Evolutionary conservation across 805 yeast species (phyloP).

Genomic region (Candida ulmi): DNA sequence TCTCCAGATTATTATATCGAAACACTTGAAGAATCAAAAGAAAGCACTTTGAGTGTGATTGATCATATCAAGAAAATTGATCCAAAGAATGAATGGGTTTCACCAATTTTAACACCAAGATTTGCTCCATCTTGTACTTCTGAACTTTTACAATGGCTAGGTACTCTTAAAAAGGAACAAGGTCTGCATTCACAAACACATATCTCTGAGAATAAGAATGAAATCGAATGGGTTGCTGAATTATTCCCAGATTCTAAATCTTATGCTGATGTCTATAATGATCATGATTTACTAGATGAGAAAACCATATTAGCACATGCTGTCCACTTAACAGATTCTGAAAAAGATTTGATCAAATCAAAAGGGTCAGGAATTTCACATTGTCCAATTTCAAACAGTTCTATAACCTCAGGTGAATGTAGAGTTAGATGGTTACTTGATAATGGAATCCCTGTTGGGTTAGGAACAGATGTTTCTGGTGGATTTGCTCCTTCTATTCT

Average conservation of each 20-base stretch:
- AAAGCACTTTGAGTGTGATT: conserved; percentile 50
- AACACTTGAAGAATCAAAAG: conserved; percentile 45
- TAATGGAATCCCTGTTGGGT: conserved; percentile 64
- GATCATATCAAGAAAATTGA: conserved; percentile 50
- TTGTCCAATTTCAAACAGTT: conserved; percentile 89
- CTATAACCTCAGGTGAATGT: conserved; percentile 87
- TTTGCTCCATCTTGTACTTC: conserved; percentile 86
- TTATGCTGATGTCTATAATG: conserved; percentile 76
- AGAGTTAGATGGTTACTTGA: conserved; percentile 66
- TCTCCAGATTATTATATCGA: conserved; percentile 70
- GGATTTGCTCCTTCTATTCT: conserved; percentile 67
- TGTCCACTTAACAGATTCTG: conserved; percentile 64
- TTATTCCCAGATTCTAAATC: conserved; percentile 65
- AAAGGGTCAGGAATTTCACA: conserved; percentile 75
- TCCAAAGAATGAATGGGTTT: conserved; percentile 45
- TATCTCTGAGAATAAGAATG: conserved; percentile 73
- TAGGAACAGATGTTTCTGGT: conserved; percentile 79
- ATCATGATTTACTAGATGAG: conserved; percentile 49
- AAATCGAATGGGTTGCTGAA: conserved; percentile 65
- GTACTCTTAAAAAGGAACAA: conserved; percentile 42
- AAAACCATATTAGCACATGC: conserved; percentile 88
- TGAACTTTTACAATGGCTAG: conserved; percentile 57
- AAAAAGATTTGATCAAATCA: conserved; percentile 48
- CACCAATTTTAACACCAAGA: conserved; percentile 85
- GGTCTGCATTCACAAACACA: conserved; percentile 82